phyloP scores from a whole-genome alignment of 345 rosid species.

The Cardamine chenopodiifolia region DNA sequence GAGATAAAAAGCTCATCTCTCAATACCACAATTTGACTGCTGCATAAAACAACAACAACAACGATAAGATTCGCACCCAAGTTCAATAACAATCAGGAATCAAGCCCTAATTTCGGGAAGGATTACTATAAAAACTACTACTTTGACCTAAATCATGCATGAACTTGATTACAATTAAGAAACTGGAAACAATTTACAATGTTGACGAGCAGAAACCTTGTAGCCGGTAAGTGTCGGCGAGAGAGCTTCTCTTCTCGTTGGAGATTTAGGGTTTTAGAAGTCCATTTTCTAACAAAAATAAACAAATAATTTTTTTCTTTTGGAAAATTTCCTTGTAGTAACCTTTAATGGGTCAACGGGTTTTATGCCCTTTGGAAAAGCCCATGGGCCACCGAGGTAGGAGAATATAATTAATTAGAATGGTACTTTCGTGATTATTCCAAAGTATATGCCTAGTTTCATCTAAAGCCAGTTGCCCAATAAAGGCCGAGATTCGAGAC shows the following conservation, averaged over 20 bases:
- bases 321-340: not conserved
- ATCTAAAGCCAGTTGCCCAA: conserved; percentile 24
- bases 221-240: conserved; percentile 34
- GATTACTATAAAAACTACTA: not conserved
- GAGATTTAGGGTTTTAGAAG: conserved; percentile 41
- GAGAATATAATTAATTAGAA: not conserved
- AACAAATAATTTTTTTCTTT: not conserved
- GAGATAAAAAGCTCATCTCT: conserved; percentile 72
- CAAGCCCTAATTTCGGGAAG: not conserved
- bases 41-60: conserved; percentile 24
- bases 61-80: conserved; percentile 6
- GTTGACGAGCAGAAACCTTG: conserved; percentile 23
- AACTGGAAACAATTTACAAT: conserved; percentile 20
- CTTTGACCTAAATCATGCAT: not conserved
- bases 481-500: conserved; percentile 42
- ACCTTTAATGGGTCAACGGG: conserved; percentile 38
- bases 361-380: conserved; percentile 30
- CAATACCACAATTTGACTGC: conserved; percentile 3
- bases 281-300: not conserved
- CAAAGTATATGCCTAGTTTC: conserved; percentile 29
- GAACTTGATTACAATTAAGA: not conserved
- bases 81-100: not conserved
- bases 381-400: conserved; percentile 38
- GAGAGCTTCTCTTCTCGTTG: conserved; percentile 1
- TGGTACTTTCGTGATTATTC: conserved; percentile 27